phyloP scores from a whole-genome alignment of 352 stramenopile species.

The Globisporangium emineosum region DNA sequence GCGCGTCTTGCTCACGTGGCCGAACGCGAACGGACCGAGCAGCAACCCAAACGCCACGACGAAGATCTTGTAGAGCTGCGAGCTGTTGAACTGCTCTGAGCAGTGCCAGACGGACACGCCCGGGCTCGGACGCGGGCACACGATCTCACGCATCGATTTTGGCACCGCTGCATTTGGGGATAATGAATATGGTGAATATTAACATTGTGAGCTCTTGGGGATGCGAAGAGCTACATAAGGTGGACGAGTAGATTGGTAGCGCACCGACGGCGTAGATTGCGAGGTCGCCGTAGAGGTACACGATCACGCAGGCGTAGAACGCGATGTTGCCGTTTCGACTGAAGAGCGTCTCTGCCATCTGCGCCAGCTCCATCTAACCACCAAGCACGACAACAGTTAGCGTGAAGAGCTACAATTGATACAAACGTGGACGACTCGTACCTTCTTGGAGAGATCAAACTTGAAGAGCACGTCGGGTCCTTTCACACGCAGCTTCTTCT shows the following conservation, averaged over 20 bases:
- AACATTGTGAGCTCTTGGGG: neutral
- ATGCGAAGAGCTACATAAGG: neutral
- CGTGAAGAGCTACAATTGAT: neutral
- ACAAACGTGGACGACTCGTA: conserved; percentile 7
- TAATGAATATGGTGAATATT: neutral
- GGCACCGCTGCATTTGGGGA: conserved; percentile 52
- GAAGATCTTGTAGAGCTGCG: conserved; percentile 80
- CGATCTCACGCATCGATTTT: conserved; percentile 84
- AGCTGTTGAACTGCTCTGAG: conserved; percentile 65
- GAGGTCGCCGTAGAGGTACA: conserved; percentile 86
- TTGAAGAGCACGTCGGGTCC: conserved; percentile 34
- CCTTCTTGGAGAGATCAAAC: conserved; percentile 80
- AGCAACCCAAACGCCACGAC: conserved; percentile 70
- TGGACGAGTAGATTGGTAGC: conserved; percentile 12
- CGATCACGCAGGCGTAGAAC: conserved; percentile 78
- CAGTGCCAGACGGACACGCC: conserved; percentile 62
- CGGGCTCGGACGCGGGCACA: conserved; percentile 61
- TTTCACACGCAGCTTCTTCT: conserved; percentile 43
- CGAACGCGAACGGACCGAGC: conserved; percentile 76
- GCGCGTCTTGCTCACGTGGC: conserved; percentile 82
- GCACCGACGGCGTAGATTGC: conserved; percentile 86
- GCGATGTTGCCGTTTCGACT: conserved; percentile 56
- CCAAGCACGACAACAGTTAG: neutral
- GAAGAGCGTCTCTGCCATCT: conserved; percentile 83
- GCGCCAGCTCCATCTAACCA: conserved; percentile 75